Conservation (phyloP, 2,329 filamentous ascomycete species). For the Talaromyces sp. region DNA sequence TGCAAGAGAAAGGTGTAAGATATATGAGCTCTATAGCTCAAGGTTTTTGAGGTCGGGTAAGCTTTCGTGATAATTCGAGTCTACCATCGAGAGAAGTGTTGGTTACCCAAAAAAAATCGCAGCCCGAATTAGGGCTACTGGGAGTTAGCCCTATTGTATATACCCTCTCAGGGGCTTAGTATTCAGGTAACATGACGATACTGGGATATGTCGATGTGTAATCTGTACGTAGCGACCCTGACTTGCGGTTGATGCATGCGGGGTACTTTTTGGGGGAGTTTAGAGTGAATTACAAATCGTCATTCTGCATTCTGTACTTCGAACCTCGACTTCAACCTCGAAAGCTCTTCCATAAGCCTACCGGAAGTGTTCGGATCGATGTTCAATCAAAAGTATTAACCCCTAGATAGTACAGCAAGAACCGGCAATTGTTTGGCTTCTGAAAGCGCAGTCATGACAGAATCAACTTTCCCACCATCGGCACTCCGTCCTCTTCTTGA, state of each 20-base stretch:
- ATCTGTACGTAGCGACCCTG: too few species aligned
- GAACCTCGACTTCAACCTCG: not conserved
- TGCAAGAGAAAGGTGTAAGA: too few species aligned
- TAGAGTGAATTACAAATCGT: not conserved
- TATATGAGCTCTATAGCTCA: too few species aligned
- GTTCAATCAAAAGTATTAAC: not conserved
- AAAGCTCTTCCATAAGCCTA: not conserved
- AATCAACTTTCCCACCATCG: slow-evolving; percentile 31
- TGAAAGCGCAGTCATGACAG: slow-evolving; percentile 5
- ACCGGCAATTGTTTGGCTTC: not conserved
- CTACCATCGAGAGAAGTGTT: too few species aligned
- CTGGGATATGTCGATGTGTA: too few species aligned
- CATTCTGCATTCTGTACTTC: not conserved
- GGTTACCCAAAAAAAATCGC: too few species aligned
- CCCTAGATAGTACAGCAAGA: not conserved
- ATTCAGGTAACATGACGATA: too few species aligned
- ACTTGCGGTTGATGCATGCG: not conserved
- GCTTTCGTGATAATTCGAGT: too few species aligned
- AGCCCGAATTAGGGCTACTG: too few species aligned
- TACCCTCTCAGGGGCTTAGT: too few species aligned
- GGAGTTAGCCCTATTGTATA: too few species aligned
- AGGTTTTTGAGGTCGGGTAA: too few species aligned
- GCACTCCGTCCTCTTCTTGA: slow-evolving; percentile 42
- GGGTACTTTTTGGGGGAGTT: not conserved
- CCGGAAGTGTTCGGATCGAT: not conserved